Evolutionary conservation across 345 rosid genomes (phyloP).

Genomic region (Gossypium stocksii): DNA sequence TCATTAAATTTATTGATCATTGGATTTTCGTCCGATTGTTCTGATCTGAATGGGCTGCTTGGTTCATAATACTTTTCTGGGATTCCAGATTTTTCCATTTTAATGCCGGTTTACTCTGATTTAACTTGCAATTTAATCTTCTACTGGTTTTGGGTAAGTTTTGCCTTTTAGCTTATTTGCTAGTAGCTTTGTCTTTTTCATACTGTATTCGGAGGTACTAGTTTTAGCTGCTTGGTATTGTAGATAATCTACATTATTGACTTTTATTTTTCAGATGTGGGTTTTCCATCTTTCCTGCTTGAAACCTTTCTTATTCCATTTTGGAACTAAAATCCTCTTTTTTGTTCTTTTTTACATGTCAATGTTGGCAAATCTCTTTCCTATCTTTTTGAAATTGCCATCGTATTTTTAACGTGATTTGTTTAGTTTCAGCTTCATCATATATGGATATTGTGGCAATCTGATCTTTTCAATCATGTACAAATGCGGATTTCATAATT

Average conservation of each 20-base stretch:
- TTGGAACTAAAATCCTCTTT: background rate
- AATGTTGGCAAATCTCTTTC: background rate
- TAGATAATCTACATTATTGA: background rate
- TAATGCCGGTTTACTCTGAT: background rate
- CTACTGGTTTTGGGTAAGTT: background rate
- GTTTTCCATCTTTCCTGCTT: background rate
- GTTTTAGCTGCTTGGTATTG: slow-evolving; percentile 8
- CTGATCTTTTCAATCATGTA: no score
- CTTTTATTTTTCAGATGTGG: background rate
- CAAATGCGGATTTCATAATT: background rate
- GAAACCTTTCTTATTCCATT: background rate
- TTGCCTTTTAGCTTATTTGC: background rate
- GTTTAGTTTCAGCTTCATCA: background rate
- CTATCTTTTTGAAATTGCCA: background rate
- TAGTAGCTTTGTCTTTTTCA: background rate
- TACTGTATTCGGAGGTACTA: background rate
- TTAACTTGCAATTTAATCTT: background rate
- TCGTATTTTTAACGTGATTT: background rate
- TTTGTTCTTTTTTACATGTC: background rate
- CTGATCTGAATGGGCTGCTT: slow-evolving; percentile 1
- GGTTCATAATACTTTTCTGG: background rate
- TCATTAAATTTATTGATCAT: background rate
- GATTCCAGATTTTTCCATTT: background rate
- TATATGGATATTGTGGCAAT: no score
- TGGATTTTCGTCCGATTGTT: background rate